Evolutionary conservation across 306 rosid species (phyloP), one percentile per base, ranked within the genome.

Genomic region (Rubus parviflorus): DNA sequence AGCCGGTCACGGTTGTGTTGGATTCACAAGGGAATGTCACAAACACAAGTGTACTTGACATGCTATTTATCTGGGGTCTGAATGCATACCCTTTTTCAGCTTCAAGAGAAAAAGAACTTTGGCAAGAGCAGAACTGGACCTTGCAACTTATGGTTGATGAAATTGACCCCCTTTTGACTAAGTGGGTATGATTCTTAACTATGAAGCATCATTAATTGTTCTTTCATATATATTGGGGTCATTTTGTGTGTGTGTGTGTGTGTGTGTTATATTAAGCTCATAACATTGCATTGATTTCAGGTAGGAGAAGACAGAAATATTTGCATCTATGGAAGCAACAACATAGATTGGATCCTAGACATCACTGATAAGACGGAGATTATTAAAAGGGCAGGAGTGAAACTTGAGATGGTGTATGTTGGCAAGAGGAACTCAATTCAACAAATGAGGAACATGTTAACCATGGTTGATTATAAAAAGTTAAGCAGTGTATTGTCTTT

Each of bases 271-370:
- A 9, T 47, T 49, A 49, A 22, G 65, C 45, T 73, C 43, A 41
- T 77, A 30, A 73, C 75, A 40, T 67, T 79, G 71, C 48, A 38
- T 45, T 75, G 68, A 13, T 85, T 77, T 68, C 85, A 89, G 96
- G 90, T 87, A 12, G 79, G 79, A 75, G 85, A 85, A 84, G 85
- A 84, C 70, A 87, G 78, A 75, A 73, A 75, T 22, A 46, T 91
- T 14, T 91, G 90, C 87, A 72, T 91, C 20, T 87, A 87, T 76
- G 93, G 93, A 69, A 83, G 93, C 81, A 76, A 73, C 61, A 77
- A 62, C 80, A 60, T 81, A 65, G 84, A 72, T 6, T 89, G 93
- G 96, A 77, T 87, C 54, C 82, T n/a, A 74, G 77, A 87, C 35
- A 79, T 91, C 85, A 84, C 75, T 63, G 70, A 70, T 2, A 79